Base-by-base conservation (phyloP, 1,139 yeast species). In the Scheffersomyces quercinus region DNA sequence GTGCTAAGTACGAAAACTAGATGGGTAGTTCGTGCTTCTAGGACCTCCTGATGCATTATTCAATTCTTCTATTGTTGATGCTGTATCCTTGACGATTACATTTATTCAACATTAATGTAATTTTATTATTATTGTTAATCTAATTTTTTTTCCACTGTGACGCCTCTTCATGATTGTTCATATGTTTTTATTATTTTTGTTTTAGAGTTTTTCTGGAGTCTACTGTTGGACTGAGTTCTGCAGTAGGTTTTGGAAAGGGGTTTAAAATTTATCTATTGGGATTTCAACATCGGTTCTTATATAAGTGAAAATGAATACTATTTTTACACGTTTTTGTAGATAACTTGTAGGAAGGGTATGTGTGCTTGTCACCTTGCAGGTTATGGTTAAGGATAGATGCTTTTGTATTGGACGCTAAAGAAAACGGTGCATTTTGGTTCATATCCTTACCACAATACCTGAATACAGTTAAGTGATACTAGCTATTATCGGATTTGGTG, bases 91-190 rank as follows among this genome's bases (percentile, higher is more conserved):
- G 52, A 43, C 39, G 64, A 65, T 74, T 75, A 70, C 83, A 77
- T 78, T 79, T 78, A 79, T 80, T 80, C 85, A 80, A 80, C 85
- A 80, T 79, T 78, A 78, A 78, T 78, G 83, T 76, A 74, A 73
- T 75, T 67, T 43, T 44, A 44, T 45, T 52, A 49, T 46, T 51
- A 44, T 47, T 43, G 46, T 37, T 31, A 31, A 31, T 31, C 15
- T 20, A 14, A 31, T 56, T 53, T 51, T 50, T 56, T 54, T 56
- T 51, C 46, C 53, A 51, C 50, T 50, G 49, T 56, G 51, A 42
- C 48, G 43, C 38, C 46, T 48, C 45, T 51, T 44, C 44, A 31
- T 31, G 35, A 31, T 42, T 50, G 56, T 47, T 41, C 40, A 39
- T 42, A 41, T 49, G 49, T 43, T 39, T 44, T 38, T 43, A 36